phyloP scores from a whole-genome alignment of 2,329 filamentous ascomycete genomes.

The Arthrobotrys iridis region DNA sequence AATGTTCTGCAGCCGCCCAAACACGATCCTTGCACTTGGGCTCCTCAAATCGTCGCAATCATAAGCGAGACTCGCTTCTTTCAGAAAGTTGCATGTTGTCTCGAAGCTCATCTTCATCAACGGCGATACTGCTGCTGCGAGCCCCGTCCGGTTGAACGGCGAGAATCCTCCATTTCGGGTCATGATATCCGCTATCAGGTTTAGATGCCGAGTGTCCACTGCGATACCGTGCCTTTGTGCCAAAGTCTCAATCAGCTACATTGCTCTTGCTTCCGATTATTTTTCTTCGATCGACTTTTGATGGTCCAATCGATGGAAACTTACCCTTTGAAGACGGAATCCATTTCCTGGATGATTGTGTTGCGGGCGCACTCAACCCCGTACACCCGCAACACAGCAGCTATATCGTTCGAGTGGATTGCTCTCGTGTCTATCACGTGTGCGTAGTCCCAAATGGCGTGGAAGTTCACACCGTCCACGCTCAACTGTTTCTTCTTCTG shows the following conservation, averaged over 20 bases:
- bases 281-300: not conserved
- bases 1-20: constrained; percentile 81
- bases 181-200: constrained; percentile 97
- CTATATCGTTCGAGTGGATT: constrained; percentile 92
- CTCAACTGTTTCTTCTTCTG: constrained; percentile 62
- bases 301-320: too few species aligned
- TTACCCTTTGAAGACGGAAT: constrained; percentile 77
- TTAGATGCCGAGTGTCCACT: constrained; percentile 91
- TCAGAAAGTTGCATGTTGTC: constrained; percentile 92
- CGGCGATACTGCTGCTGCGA: constrained; percentile 84
- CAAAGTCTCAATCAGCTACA: not conserved
- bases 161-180: constrained; percentile 90
- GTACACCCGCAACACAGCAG: constrained; percentile 82
- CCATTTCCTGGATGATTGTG: constrained; percentile 86
- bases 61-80: constrained; percentile 87
- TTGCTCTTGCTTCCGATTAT: constrained; percentile 11
- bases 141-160: constrained; percentile 89
- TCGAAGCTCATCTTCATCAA: constrained; percentile 99
- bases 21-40: constrained; percentile 87
- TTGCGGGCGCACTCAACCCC: constrained; percentile 92
- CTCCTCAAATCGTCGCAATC: constrained; percentile 89
- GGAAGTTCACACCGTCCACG: constrained; percentile 82
- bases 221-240: constrained; percentile 79
- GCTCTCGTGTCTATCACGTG: constrained; percentile 81
- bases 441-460: constrained; percentile 87